phyloP scores from a whole-genome alignment of 2,329 filamentous ascomycete genomes.

The Diplodia scrobiculata region DNA sequence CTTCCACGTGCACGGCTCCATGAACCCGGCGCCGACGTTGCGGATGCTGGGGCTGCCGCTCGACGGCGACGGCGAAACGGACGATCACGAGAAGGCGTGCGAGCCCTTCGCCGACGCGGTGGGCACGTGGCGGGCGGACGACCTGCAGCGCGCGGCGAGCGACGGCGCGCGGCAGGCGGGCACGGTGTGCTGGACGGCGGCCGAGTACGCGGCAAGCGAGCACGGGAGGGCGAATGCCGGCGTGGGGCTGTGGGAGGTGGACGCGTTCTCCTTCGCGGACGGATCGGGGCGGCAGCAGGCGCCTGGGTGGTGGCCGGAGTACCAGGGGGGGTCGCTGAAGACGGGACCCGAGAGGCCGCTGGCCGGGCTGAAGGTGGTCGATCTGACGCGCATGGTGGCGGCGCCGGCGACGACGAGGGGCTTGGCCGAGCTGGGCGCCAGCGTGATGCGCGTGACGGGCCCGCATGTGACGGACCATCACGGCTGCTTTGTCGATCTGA shows the following conservation, averaged over 20 bases:
- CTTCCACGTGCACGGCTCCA: conserved; percentile 52
- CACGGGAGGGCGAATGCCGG: conserved; percentile 1
- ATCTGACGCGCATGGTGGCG: conserved; percentile 3
- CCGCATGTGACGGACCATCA: conserved; percentile 48
- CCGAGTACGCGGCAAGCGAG: neutral
- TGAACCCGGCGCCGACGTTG: conserved; percentile 47
- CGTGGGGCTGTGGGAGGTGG: conserved; percentile 37
- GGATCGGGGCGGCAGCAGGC: neutral
- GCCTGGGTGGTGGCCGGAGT: neutral
- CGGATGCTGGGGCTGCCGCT: neutral
- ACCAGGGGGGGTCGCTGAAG: neutral
- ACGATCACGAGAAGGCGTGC: neutral
- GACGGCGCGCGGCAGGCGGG: neutral
- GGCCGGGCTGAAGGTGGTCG: conserved; percentile 30
- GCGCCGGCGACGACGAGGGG: conserved; percentile 32
- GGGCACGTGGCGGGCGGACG: neutral
- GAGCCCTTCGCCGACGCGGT: neutral
- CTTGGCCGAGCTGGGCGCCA: conserved; percentile 52
- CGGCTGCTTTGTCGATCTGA: conserved; percentile 50
- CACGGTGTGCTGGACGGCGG: neutral
- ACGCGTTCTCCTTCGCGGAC: conserved; percentile 32
- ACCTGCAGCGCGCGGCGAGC: neutral
- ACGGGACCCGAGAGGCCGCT: neutral
- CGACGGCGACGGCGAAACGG: neutral
- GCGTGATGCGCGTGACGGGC: conserved; percentile 51